phyloP scores from a whole-genome alignment of 441 rosid genomes.

The Daphne laureola region DNA sequence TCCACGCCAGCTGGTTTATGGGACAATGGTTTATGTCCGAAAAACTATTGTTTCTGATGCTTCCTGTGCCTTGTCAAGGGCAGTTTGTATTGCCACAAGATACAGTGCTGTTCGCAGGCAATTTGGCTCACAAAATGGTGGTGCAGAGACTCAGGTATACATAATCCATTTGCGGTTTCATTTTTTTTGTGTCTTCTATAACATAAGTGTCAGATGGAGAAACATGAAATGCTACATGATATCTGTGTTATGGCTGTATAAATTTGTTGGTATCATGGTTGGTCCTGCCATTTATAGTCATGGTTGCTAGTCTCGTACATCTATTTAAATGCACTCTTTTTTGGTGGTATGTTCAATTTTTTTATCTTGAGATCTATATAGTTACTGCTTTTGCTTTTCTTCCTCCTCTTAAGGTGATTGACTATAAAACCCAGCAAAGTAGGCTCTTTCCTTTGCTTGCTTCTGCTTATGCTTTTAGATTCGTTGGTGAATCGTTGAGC shows the following conservation, averaged over 20 bases:
- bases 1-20: conserved; percentile 80
- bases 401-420: conserved; percentile 60
- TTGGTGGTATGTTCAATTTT: background rate
- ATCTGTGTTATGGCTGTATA: background rate
- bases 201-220: no score
- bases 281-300: no score
- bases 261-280: no score
- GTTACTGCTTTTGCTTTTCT: conserved; percentile 14
- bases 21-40: conserved; percentile 88
- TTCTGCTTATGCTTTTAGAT: conserved; percentile 94
- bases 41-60: conserved; percentile 84
- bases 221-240: background rate
- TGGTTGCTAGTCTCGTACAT: no score
- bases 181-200: conserved; percentile 2
- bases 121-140: conserved; percentile 66
- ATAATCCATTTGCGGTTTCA: conserved; percentile 1
- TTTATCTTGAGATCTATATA: conserved; percentile 1
- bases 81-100: conserved; percentile 94
- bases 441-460: conserved; percentile 97
- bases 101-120: conserved; percentile 95
- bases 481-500: conserved; percentile 94
- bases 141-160: conserved; percentile 78
- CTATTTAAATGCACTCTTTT: no score
- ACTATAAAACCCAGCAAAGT: conserved; percentile 92
- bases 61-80: conserved; percentile 76